Evolutionary conservation across 208 protist species (phyloP).

Genomic region (Crithidia thermophila): DNA sequence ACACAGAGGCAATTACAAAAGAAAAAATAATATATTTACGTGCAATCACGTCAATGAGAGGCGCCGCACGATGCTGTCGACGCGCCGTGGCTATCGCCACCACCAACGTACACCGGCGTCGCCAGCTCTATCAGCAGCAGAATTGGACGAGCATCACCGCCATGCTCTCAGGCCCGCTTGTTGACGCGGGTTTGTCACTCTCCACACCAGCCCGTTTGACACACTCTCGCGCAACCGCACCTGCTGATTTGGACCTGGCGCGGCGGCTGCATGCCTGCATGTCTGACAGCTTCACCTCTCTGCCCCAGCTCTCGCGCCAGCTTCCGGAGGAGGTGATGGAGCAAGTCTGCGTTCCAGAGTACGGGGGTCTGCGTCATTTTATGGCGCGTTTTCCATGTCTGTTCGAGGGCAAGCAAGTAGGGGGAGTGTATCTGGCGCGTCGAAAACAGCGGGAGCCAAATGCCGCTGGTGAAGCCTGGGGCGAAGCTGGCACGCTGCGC

Average conservation of each 20-base stretch:
- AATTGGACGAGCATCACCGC: no score
- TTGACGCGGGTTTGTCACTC: no score
- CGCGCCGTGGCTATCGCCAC: no score
- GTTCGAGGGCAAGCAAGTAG: constrained; percentile 34
- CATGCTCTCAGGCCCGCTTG: no score
- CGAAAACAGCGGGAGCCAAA: neutral
- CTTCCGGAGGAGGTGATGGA: constrained; percentile 60
- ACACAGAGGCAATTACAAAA: no score
- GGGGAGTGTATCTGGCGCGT: constrained; percentile 20
- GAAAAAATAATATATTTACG: no score
- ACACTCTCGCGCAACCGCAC: neutral
- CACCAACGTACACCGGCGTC: no score
- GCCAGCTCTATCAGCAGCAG: no score
- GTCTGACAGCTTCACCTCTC: constrained; percentile 54
- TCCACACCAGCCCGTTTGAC: neutral
- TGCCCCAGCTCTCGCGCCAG: constrained; percentile 57
- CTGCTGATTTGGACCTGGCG: constrained; percentile 2
- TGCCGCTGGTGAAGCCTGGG: no score
- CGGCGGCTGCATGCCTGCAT: constrained; percentile 37
- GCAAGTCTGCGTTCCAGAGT: constrained; percentile 23
- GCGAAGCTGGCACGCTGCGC: no score
- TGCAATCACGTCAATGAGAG: no score
- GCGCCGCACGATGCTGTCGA: no score
- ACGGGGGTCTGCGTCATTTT: constrained; percentile 14
- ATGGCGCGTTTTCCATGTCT: constrained; percentile 18